Percentiles rank a stretch among this genome's conserved stretches.
Evolutionary conservation across 2,329 filamentous ascomycete genomes (phyloP).

Genomic region (Parascedosporium putredinis): DNA sequence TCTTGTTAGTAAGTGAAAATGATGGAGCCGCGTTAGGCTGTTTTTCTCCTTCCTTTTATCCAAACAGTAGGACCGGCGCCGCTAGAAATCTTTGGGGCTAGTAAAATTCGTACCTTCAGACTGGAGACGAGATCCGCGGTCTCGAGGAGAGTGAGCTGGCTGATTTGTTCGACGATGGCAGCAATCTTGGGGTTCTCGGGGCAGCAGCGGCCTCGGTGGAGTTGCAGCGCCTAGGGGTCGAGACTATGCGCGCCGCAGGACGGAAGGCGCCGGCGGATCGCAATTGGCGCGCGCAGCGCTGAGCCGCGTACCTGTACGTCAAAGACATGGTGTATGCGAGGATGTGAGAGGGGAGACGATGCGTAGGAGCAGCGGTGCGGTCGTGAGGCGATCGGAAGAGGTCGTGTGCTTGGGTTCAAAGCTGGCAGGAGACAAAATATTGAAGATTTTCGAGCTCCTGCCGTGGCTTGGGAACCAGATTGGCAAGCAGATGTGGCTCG

Average conservation of each 20-base stretch:
- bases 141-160: conserved; percentile 93
- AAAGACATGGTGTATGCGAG: conserved; percentile 42
- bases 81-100: neutral
- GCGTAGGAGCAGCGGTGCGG: conserved; percentile 8
- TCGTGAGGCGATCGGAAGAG: conserved; percentile 11
- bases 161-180: conserved; percentile 95
- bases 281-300: conserved; percentile 50
- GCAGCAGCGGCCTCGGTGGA: conserved; percentile 61
- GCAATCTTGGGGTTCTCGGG: conserved; percentile 79
- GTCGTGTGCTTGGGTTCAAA: neutral
- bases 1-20: too few species aligned
- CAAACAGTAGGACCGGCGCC: too few species aligned
- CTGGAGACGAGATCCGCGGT: conserved; percentile 90
- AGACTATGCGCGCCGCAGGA: conserved; percentile 34
- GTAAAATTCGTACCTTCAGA: conserved; percentile 62
- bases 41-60: too few species aligned
- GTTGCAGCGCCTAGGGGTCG: conserved; percentile 65
- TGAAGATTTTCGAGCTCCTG: conserved; percentile 11
- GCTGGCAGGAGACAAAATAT: conserved; percentile 2
- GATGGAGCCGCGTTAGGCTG: too few species aligned
- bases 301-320: conserved; percentile 52
- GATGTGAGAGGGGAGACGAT: conserved; percentile 7
- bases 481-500: conserved; percentile 6
- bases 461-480: neutral
- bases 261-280: conserved; percentile 37